phyloP scores from a whole-genome alignment of 1,284 basidiomycete species.

The Ganoderma lucidum region DNA sequence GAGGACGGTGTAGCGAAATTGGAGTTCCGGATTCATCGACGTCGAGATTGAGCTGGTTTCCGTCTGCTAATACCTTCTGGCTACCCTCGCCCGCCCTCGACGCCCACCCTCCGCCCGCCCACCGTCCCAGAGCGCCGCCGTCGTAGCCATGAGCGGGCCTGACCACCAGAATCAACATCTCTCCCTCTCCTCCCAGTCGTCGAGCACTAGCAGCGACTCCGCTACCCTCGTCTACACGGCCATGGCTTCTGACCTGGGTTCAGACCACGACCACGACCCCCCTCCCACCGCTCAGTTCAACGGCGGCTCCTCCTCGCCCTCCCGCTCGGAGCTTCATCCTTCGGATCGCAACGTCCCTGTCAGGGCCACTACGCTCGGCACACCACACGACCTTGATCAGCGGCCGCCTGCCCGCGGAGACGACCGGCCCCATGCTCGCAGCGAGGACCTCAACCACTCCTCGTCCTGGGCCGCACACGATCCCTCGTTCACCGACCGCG shows the following conservation, averaged over 20 bases:
- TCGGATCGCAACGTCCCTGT: conserved; percentile 62
- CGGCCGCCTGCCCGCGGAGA: conserved; percentile 48
- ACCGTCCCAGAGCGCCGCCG: conserved; percentile 23
- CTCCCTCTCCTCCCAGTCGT: conserved; percentile 35
- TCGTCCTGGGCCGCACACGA: conserved; percentile 37
- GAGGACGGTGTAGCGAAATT: conserved; percentile 28
- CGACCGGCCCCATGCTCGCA: conserved; percentile 59
- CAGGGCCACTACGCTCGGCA: conserved; percentile 66
- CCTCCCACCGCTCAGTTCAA: conserved; percentile 34
- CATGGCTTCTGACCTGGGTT: conserved; percentile 34
- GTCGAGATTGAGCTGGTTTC: conserved; percentile 27
- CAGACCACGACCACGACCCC: conserved; percentile 33
- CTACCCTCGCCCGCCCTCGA: conserved; percentile 22
- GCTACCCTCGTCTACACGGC: conserved; percentile 44
- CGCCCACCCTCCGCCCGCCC: conserved; percentile 23
- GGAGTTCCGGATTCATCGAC: conserved; percentile 25
- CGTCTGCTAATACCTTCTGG: conserved; percentile 26
- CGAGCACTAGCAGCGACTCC: conserved; percentile 37
- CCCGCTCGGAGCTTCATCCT: conserved; percentile 42
- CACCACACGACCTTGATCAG: conserved; percentile 60
- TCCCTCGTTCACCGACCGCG: conserved; percentile 34
- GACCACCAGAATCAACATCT: conserved; percentile 39
- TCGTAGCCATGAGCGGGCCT: conserved; percentile 38
- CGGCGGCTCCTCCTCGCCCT: conserved; percentile 34
- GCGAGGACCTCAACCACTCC: conserved; percentile 76